Base-by-base conservation (phyloP, 2,329 filamentous ascomycete genomes). In the Aspergillus sp. region DNA sequence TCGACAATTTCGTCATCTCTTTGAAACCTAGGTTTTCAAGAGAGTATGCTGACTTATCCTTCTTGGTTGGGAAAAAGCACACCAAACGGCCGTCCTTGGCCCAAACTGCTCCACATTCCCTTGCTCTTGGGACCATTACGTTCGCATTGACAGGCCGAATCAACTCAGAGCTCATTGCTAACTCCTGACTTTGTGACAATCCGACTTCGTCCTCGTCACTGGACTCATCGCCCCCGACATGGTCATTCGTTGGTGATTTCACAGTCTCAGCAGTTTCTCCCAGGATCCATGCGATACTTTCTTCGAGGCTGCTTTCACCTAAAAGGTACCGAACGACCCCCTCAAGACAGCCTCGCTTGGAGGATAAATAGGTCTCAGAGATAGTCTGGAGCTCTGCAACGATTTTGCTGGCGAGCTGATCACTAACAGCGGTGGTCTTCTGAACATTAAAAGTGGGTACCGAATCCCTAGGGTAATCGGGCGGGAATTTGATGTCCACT, bases 121-220 rank as follows among this genome's bases (percentile, higher is more conserved):
- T 86, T 15, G 85, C 83, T 52, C 87, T 73, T 5, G 87, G 87
- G 4, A 88, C 84, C 67, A 86, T 87, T 51, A 84, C 81, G 69
- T 87, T 86, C 76, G 85, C 72, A 81, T 84, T 84, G 25, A 82
- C 76, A 9, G 79, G 77, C 47, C 79, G 78, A 61, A 85, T 77
- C 19, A 81, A 72, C 56, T 82, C 82, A 57, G 82, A 80, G 60
- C 80, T 79, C 70, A 77, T 73, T 25, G 77, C 77, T 52, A 81
- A 64, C 41, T 77, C 76, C 55, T 79, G 75, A 21, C 71, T 75
- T 54, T 76, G 74, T 56, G 72, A 71, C 67, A 76, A 61, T 15
- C 75, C 73, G 55, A 79, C 70, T 57, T 93, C 90, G 63, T 93
- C 90, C 59, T 91, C 89, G 61, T 91, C 89, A 66, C 90, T 96